These are phyloP conservation scores for Euphorbia pulcherrima DNA, from an alignment of 345 rosid species.

Conservation along the genomic window DNA sequence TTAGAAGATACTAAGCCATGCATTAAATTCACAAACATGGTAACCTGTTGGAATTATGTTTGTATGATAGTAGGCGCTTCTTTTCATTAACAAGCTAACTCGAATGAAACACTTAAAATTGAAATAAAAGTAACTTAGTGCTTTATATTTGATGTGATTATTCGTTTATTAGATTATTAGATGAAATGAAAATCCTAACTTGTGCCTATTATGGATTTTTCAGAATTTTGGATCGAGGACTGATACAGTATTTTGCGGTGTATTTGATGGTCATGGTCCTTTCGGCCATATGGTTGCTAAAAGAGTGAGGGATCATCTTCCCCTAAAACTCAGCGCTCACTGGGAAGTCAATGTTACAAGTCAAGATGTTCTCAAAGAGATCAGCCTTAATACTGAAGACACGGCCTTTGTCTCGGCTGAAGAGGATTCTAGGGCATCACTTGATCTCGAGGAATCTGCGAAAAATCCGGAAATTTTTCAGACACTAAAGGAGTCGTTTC, in stretches of 20 bases:
- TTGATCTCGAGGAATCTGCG: constrained; percentile 46
- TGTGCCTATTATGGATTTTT: constrained; percentile 2
- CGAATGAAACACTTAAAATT: background rate
- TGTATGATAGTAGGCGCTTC: background rate
- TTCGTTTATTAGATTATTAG: background rate
- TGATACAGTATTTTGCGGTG: constrained; percentile 89
- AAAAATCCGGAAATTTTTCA: constrained; percentile 51
- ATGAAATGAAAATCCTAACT: constrained; percentile 11
- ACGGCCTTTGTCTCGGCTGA: constrained; percentile 53
- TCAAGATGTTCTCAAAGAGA: constrained; percentile 47
- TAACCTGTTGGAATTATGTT: background rate
- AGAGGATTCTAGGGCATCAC: constrained; percentile 57
- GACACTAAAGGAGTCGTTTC: constrained; percentile 71
- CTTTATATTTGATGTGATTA: background rate
- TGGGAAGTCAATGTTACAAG: constrained; percentile 66
- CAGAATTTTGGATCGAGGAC: constrained; percentile 82
- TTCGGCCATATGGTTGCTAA: constrained; percentile 95
- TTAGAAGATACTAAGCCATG: background rate
- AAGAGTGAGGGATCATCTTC: constrained; percentile 92
- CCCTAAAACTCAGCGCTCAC: constrained; percentile 65
- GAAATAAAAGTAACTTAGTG: background rate
- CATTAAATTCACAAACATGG: background rate
- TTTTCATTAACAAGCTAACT: background rate
- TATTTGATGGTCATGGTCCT: constrained; percentile 99
- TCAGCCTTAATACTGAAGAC: constrained; percentile 53